A percentile compares a stretch with the other conserved stretches of the same genome.
phyloP scores from a whole-genome alignment of 2,329 filamentous ascomycete genomes.

The Neonectria neomacrospora region DNA sequence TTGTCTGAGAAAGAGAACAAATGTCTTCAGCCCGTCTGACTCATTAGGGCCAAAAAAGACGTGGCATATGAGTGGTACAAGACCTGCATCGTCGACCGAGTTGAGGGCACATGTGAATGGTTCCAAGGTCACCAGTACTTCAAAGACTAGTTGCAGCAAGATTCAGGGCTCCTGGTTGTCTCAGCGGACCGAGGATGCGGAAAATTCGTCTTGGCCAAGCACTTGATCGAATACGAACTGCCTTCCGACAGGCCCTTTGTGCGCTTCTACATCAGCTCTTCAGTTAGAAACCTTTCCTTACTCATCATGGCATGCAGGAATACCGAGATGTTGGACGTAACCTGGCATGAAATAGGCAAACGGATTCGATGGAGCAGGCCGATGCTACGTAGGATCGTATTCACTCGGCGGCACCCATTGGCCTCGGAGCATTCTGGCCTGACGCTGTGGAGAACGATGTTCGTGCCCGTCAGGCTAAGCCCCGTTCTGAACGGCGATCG shows the following conservation, averaged over 20 bases:
- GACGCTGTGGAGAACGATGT: not conserved
- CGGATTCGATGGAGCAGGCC: not conserved
- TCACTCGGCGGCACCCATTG: not conserved
- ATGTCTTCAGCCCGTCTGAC: not conserved
- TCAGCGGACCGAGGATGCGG: conserved; percentile 54
- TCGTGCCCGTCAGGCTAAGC: not conserved
- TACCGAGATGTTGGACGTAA: conserved; percentile 15
- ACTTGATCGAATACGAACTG: conserved; percentile 46
- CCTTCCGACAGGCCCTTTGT: conserved; percentile 50
- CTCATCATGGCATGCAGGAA: conserved; percentile 47
- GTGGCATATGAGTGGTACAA: not conserved
- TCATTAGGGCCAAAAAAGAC: not conserved
- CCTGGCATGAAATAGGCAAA: not conserved
- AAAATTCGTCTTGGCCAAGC: conserved; percentile 52
- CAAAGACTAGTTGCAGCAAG: conserved; percentile 42
- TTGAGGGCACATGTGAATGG: conserved; percentile 24
- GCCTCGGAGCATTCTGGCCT: not conserved
- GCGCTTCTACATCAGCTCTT: conserved; percentile 55
- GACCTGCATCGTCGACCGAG: not conserved
- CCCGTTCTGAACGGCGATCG: not conserved
- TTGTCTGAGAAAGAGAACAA: not conserved
- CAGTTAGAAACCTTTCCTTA: conserved; percentile 43
- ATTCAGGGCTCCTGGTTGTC: conserved; percentile 48
- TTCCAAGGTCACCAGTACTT: conserved; percentile 44
- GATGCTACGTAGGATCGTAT: not conserved